Base-by-base conservation (phyloP, 345 rosid genomes). In the Citrus sp. region DNA sequence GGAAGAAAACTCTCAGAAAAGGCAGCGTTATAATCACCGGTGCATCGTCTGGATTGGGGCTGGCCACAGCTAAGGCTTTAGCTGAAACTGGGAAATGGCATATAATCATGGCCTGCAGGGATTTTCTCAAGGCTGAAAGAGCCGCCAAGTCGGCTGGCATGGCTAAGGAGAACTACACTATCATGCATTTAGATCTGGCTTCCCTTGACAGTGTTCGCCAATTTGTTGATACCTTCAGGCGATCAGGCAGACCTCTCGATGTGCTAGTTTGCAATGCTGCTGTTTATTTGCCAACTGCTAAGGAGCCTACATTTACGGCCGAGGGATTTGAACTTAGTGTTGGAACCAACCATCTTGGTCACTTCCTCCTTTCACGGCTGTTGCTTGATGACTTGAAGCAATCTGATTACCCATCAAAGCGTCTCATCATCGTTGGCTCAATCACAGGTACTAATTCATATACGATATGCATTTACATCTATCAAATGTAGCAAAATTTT, bases 271-370 rank as follows among this genome's bases (percentile, higher is more conserved):
- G 98, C 86, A 92, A 94, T 82, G 99, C 99, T 16, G 99, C 98
- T 67, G 90, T 96, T 78, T 96, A 96, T 79, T 84, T 69, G 84
- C 99, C 99, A 9, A 96, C 97, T 4, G 95, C 98, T 30, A 94
- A 89, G 83, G 94, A 94, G 65, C 98, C 99, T 58, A 83, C 97
- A 9, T 94, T 85, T 73, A 90, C 99, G 7, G 99, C 99, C 18
- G 99, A 96, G 84, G 98, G 99, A 18, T 96, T 92, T 78, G 99
- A 94, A 83, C 81, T 96, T 2, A 94, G 99, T 66, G 97, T 92
- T n/a, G 98, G 99, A 42, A 96, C 98, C 27, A 96, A 96, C 87
- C 99, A 96, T 82, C 92, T 94, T 0, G 98, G 99, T 9, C 99
- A 96, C 67, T 96, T 94, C 83, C 90, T 96, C 37, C 94, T 96